Base-by-base conservation (phyloP, 1,139 yeast genomes). In the Pichia cactophila region DNA sequence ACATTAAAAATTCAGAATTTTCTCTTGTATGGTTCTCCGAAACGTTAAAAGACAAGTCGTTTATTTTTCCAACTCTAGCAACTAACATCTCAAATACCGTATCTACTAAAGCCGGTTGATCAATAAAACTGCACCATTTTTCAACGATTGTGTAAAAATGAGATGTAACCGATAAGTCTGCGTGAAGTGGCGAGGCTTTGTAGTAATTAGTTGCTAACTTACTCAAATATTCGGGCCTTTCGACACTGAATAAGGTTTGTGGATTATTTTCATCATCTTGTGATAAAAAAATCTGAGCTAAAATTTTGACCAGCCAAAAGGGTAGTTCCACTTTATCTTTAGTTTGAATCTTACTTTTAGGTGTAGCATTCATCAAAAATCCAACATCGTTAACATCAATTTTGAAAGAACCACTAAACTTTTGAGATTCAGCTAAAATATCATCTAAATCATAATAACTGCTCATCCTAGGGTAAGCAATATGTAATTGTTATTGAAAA, bases 371-470 rank as follows among this genome's bases (percentile, higher is more conserved):
- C 59, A 86, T 90, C n/a, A 90, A 71, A 61, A 84, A 88, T 3
- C 96, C 97, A 26, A 90, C 69, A 0, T 94, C 94, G 0, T 95
- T 95, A 3, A 88, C 85, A 0, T 84, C 76, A 10, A 42, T 39
- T n/a, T 47, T 42, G 31, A 51, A 50, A 7, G 33, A 38, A 9
- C 48, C 52, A 2, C 47, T 33, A 16, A 50, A 36, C n/a, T 47
- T 43, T 26, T 47, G 76, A 14, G 74, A 72, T 49, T 82, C 96
- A 0, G 96, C 81, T 37, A 88, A 73, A n/a, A 89, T 84, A 59
- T 88, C 97, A 59, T 89, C 96, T 6, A 90, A 72, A 61, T 86
- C 90, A 69, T 86, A 89, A 70, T 90, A 90, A 11, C 44, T 47
- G 42, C 39, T 42, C 23, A 17, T 28, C 31, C 31, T 28, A 28